Conservation (phyloP, 495 filamentous ascomycete species). For the Tuber borchii region DNA sequence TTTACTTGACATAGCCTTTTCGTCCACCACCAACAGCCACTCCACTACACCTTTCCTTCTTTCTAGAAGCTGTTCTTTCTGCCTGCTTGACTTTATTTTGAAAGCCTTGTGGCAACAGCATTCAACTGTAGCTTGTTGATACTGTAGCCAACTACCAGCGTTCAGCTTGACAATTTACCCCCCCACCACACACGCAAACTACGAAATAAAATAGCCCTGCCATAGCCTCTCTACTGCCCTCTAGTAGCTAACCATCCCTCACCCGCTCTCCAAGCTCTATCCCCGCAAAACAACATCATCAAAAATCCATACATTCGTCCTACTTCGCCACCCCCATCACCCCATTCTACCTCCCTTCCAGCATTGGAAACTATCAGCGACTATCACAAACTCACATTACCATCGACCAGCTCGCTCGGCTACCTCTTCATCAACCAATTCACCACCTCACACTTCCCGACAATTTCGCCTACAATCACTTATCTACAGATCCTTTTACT, state of each 20-base stretch:
- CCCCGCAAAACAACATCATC: conserved; percentile 9
- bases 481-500: conserved; percentile 37
- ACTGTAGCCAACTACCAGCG: not conserved
- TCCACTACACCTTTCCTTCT: not conserved
- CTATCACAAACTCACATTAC: conserved; percentile 29
- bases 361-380: conserved; percentile 1
- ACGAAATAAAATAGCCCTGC: not conserved
- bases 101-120: too few relatives aligned
- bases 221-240: conserved; percentile 20
- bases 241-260: not conserved
- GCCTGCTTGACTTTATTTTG: not conserved
- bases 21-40: not conserved
- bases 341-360: conserved; percentile 25
- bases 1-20: not conserved
- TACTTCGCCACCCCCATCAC: conserved; percentile 27
- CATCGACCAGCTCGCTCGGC: conserved; percentile 39
- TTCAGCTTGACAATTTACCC: not conserved
- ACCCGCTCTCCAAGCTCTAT: conserved; percentile 13
- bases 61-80: not conserved
- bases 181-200: not conserved
- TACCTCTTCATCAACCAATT: conserved; percentile 31
- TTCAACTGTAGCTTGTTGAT: not conserved
- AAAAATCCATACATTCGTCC: conserved; percentile 22
- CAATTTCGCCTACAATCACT: conserved; percentile 33
- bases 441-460: conserved; percentile 31